Base-by-base conservation (phyloP, 2,329 filamentous ascomycete genomes). In the Endocalyx cinctus region DNA sequence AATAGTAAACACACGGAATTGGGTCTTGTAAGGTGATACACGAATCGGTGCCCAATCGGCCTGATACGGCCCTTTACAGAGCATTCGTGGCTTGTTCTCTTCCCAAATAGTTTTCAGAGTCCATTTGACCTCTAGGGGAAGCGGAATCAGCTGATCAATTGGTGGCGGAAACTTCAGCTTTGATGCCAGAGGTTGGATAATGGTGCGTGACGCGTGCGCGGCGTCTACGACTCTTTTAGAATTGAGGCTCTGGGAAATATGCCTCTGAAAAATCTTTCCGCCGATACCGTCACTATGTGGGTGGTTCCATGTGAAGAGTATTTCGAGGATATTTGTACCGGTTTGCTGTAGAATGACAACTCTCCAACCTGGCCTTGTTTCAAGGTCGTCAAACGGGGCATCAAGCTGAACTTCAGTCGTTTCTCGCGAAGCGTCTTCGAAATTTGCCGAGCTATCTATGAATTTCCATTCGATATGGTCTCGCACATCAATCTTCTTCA, bases 381-480 rank as follows among this genome's bases (percentile, higher is more conserved):
- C 27, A 17, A 47, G 27, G n/a, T n/a, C n/a, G n/a, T n/a, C n/a
- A 11, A 36, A 47, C 10, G 26, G 31, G 25, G 30, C 33, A 33
- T 51, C 47, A 6, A 50, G 37, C 16, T 47, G 42, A 26, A 29
- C 13, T 3, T 31, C 19, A 8, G 39, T 35, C 4, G 25, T 25
- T 17, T 39, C 31, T 17, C 34, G 26, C 4, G 29, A 14, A 14
- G 33, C 20, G 7, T 29, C 10, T 5, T 49, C 39, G 11, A 43
- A 42, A 17, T 38, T 33, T 5, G 12, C 32, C 3, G 14, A 14
- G 5, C 18, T 6, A n/a, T 25, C 34, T 5, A 48, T 5, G 8
- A 35, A 39, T 14, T 27, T 26, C 48, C 47, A 52, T n/a, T 41
- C 27, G 11, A 52, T 29, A 16, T 50, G 46, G 2, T 43, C 27